Conservation (phyloP, 2,329 filamentous ascomycete species). For the Colletotrichum sp. region DNA sequence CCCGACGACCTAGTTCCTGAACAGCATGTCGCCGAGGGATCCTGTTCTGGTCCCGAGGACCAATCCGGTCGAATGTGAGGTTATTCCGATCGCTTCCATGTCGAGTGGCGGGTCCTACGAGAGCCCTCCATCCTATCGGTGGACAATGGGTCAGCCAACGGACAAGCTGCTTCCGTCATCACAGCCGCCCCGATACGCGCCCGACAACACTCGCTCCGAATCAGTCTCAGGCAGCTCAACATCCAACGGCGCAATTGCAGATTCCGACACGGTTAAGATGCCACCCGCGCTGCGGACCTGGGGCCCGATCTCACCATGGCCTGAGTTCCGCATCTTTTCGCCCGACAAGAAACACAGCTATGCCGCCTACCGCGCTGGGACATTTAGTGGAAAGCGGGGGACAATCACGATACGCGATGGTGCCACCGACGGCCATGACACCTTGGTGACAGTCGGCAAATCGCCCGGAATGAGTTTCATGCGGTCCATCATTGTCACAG, state of each 20-base stretch:
- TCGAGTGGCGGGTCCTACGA: background rate
- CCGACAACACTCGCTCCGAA: background rate
- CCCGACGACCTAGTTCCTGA: background rate
- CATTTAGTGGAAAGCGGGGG: background rate
- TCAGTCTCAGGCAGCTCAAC: background rate
- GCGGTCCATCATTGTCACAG: background rate
- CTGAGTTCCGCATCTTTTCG: background rate
- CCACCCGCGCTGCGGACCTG: background rate
- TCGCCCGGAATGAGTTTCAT: background rate
- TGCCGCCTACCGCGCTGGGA: background rate
- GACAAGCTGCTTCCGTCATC: background rate
- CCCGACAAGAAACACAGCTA: background rate
- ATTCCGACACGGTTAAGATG: background rate
- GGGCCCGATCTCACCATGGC: background rate
- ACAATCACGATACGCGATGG: background rate
- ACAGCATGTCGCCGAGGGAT: background rate
- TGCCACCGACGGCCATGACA: background rate
- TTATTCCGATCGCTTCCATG: background rate
- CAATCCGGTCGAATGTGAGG: background rate
- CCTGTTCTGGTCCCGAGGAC: background rate
- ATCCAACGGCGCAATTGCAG: background rate
- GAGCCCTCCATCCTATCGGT: background rate
- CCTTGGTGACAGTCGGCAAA: background rate
- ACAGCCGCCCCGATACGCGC: background rate
- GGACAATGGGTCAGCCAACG: background rate